These are phyloP conservation scores for Dentipellis sp. DNA, from an alignment of 768 basidiomycete genomes.

Conservation along the genomic window DNA sequence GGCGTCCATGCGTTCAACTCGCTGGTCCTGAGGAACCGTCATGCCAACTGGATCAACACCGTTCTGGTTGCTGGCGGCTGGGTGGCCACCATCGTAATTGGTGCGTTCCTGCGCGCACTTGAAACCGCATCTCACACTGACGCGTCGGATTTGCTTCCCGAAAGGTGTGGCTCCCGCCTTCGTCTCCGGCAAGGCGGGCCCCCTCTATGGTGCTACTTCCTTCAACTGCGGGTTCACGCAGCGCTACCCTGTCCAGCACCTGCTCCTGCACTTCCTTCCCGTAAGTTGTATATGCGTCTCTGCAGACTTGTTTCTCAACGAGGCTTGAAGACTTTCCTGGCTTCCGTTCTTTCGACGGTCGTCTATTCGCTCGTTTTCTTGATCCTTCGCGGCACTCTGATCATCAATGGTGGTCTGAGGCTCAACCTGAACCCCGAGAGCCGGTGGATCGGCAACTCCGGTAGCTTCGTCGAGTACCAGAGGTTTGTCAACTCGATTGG, in stretches of 20 bases:
- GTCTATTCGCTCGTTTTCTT: conserved; percentile 57
- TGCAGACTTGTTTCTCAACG: not conserved
- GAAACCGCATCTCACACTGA: not conserved
- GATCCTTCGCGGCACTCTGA: conserved; percentile 47
- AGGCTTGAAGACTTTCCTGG: conserved; percentile 41
- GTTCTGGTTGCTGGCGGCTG: conserved; percentile 43
- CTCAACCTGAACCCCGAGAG: conserved; percentile 39
- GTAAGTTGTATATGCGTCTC: conserved; percentile 26
- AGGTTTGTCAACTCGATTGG: conserved; percentile 54
- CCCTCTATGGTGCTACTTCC: conserved; percentile 43
- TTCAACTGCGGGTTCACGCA: conserved; percentile 43
- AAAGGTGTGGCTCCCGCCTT: conserved; percentile 14
- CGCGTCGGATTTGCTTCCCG: conserved; percentile 2
- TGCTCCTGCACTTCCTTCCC: conserved; percentile 53
- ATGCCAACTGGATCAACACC: conserved; percentile 38
- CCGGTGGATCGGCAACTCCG: conserved; percentile 27
- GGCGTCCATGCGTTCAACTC: conserved; percentile 63
- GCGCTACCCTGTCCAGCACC: conserved; percentile 32
- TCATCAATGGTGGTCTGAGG: conserved; percentile 39
- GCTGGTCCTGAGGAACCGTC: conserved; percentile 46
- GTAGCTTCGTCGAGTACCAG: conserved; percentile 39
- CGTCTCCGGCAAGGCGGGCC: conserved; percentile 30
- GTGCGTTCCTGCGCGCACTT: conserved; percentile 26
- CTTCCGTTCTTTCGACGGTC: conserved; percentile 43
- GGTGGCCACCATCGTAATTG: conserved; percentile 36